These are phyloP conservation scores for Betula pendula DNA, from an alignment of 306 rosid species.

Conservation along the genomic window DNA sequence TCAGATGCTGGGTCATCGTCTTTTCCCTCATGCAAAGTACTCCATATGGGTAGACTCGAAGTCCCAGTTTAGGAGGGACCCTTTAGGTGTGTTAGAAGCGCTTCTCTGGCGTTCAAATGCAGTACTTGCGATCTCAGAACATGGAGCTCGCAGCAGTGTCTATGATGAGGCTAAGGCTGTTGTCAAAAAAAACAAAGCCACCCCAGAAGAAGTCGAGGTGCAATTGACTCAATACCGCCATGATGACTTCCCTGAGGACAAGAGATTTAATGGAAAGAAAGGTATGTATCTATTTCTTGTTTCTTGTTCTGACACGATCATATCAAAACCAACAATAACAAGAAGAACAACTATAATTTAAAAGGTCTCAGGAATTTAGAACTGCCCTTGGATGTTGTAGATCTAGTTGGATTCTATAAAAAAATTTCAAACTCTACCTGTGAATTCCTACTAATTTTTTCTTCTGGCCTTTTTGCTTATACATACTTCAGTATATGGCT, in stretches of 20 bases:
- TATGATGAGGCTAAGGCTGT: conserved; percentile 96
- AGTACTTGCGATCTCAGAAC: conserved; percentile 87
- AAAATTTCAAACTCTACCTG: background rate
- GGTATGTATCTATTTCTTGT: conserved; percentile 41
- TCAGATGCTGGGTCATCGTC: conserved; percentile 93
- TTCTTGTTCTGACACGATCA: background rate
- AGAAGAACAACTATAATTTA: background rate
- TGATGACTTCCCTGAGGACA: conserved; percentile 84
- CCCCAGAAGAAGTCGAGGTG: conserved; percentile 88
- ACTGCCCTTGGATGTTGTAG: background rate
- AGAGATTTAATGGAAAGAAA: conserved; percentile 85
- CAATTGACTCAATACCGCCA: conserved; percentile 72
- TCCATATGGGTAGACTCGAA: conserved; percentile 98
- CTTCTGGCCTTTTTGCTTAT: background rate
- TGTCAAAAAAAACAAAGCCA: conserved; percentile 93
- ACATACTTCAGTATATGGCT: background rate
- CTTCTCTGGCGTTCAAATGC: conserved; percentile 87
- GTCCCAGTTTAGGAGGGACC: conserved; percentile 96
- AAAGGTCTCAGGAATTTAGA: background rate
- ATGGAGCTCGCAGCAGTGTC: conserved; percentile 95
- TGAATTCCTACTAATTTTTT: background rate
- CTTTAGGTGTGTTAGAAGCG: conserved; percentile 86
- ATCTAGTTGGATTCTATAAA: no score
- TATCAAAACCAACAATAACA: background rate
- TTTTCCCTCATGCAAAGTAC: conserved; percentile 86